phyloP scores from a whole-genome alignment of 371 early-diverging fungal species.

The Batkoa obscura region DNA sequence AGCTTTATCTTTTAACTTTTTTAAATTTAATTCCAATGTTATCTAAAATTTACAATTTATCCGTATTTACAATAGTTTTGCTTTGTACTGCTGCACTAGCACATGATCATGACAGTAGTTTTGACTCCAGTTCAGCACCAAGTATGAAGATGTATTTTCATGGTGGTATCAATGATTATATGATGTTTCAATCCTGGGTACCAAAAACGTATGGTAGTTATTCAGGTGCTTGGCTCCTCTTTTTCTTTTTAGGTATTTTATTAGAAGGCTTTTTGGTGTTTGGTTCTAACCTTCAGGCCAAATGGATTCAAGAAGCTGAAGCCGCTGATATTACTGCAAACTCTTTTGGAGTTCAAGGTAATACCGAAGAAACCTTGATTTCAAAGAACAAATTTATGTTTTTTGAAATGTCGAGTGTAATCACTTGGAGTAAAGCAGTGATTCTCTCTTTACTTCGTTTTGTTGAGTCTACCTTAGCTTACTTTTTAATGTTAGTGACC shows the following conservation, averaged over 20 bases:
- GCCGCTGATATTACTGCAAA: background rate
- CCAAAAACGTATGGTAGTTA: constrained; percentile 6
- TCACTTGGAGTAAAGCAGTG: background rate
- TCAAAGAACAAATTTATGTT: too few relatives aligned
- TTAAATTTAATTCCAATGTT: too few relatives aligned
- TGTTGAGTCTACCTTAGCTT: constrained; percentile 14
- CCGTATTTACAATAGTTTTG: too few relatives aligned
- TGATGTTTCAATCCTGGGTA: constrained; percentile 15
- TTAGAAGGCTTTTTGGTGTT: constrained; percentile 6
- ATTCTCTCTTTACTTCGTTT: constrained; percentile 2
- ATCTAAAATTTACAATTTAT: too few relatives aligned
- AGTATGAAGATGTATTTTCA: constrained; percentile 35
- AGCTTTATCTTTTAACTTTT: too few relatives aligned
- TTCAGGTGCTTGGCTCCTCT: constrained; percentile 9
- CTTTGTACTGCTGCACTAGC: too few relatives aligned
- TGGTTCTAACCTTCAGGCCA: constrained; percentile 5
- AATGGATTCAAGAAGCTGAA: background rate
- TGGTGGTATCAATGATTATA: constrained; percentile 15
- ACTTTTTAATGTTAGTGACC: constrained; percentile 25
- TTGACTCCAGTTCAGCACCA: too few relatives aligned
- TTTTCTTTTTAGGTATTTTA: constrained; percentile 8
- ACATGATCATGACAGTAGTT: too few relatives aligned
- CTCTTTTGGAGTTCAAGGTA: background rate
- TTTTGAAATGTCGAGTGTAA: background rate
- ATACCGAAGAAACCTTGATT: background rate